A percentile compares a stretch with the other conserved stretches of the same genome.
Conservation (phyloP, 106 monocot species). For the Acorus gramineus region DNA sequence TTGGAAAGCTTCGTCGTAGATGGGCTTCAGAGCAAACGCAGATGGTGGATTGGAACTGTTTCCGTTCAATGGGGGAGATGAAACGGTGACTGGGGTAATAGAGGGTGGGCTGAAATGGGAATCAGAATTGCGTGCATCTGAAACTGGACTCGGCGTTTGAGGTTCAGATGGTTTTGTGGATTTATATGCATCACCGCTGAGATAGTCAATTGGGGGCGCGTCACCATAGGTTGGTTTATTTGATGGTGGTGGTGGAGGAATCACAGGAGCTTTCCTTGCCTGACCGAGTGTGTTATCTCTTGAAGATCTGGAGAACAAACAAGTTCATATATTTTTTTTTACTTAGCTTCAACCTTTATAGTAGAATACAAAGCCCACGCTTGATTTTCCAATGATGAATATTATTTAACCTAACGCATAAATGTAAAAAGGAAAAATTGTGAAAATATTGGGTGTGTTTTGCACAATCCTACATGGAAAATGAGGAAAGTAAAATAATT, state of each 20-base stretch:
- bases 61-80: conserved; percentile 1
- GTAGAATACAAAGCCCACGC: too few species aligned
- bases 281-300: conserved; percentile 25
- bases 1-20: conserved; percentile 32
- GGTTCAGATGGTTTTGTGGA: conserved; percentile 16
- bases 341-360: too few species aligned
- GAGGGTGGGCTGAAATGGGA: conserved; percentile 11
- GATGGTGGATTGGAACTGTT: conserved; percentile 12
- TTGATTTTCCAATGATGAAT: too few species aligned
- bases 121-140: background rate
- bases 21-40: conserved; percentile 12
- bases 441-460: too few species aligned
- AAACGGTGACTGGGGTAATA: conserved; percentile 3
- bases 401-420: too few species aligned
- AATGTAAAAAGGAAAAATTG: too few species aligned
- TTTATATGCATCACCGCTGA: conserved; percentile 50
- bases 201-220: conserved; percentile 30
- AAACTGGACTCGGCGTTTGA: too few species aligned
- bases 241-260: conserved; percentile 52
- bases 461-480: too few species aligned
- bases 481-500: too few species aligned
- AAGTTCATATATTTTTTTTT: too few species aligned
- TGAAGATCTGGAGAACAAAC: conserved; percentile 25
- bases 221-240: conserved; percentile 20
- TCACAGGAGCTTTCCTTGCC: conserved; percentile 15